phyloP scores from a whole-genome alignment of 768 basidiomycete genomes.

The Termitomyces sp. region DNA sequence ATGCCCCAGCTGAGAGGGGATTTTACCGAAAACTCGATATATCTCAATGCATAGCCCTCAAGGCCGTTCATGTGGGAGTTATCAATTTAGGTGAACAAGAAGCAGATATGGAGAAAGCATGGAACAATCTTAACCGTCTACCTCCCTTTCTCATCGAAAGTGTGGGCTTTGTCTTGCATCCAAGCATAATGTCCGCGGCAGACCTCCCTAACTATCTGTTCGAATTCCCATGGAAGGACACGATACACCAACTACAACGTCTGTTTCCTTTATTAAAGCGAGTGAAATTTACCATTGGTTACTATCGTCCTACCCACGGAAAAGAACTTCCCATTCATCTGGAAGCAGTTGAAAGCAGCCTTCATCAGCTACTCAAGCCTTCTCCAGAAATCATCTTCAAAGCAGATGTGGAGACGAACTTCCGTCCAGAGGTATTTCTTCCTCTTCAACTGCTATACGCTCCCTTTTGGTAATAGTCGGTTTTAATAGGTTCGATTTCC shows the following conservation, averaged over 20 bases:
- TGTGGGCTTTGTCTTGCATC: background rate
- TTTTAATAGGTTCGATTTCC: background rate
- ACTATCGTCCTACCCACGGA: background rate
- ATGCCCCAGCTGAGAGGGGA: background rate
- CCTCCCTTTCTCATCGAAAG: background rate
- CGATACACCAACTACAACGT: background rate
- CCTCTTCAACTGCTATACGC: background rate
- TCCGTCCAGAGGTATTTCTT: background rate
- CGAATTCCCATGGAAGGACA: background rate
- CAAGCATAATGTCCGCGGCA: too few relatives aligned
- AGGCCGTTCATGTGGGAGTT: background rate
- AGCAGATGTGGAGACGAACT: background rate
- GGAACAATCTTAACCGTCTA: background rate
- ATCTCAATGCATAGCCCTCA: background rate
- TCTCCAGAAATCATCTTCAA: background rate
- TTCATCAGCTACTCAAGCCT: background rate
- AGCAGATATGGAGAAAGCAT: background rate
- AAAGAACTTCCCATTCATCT: background rate
- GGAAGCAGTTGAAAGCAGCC: background rate
- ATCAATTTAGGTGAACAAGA: background rate
- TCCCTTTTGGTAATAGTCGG: background rate
- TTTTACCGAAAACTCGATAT: background rate
- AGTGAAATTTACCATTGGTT: background rate
- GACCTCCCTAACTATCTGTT: background rate
- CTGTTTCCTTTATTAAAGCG: too few relatives aligned